A percentile compares a stretch with the other conserved stretches of the same genome.
phyloP scores from a whole-genome alignment of 2,329 filamentous ascomycete genomes.

The Cryphonectria nitschkei region DNA sequence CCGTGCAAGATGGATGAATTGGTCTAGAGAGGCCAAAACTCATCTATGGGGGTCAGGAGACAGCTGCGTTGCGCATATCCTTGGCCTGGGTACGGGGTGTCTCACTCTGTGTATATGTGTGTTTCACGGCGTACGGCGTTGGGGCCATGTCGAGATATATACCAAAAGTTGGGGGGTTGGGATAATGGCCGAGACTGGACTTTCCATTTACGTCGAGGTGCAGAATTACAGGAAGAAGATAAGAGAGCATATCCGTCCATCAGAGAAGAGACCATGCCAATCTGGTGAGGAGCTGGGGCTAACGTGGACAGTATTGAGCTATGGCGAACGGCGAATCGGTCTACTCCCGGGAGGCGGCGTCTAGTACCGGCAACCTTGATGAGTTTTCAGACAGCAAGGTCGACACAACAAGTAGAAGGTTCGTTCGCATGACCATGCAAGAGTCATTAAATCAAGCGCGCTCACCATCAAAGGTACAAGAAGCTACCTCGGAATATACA shows the following conservation, averaged over 20 bases:
- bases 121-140: slow-evolving; percentile 25
- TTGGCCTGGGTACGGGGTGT: no score
- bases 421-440: neutral
- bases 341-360: neutral
- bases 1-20: neutral
- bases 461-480: neutral
- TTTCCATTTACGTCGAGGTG: neutral
- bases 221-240: neutral
- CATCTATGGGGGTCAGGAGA: no score
- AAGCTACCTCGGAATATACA: slow-evolving; percentile 14
- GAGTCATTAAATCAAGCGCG: neutral
- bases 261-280: neutral
- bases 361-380: neutral
- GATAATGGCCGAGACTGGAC: neutral
- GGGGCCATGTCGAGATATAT: slow-evolving; percentile 11
- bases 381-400: neutral
- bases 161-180: slow-evolving; percentile 1
- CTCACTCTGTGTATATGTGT: neutral
- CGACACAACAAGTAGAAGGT: neutral
- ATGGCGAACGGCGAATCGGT: neutral
- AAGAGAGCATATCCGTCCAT: neutral
- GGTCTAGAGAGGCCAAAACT: neutral
- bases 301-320: neutral
- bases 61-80: neutral
- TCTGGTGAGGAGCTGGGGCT: neutral